These are phyloP conservation scores for Samsoniella hepiali DNA, from an alignment of 2,329 filamentous ascomycete genomes.

Conservation along the genomic window DNA sequence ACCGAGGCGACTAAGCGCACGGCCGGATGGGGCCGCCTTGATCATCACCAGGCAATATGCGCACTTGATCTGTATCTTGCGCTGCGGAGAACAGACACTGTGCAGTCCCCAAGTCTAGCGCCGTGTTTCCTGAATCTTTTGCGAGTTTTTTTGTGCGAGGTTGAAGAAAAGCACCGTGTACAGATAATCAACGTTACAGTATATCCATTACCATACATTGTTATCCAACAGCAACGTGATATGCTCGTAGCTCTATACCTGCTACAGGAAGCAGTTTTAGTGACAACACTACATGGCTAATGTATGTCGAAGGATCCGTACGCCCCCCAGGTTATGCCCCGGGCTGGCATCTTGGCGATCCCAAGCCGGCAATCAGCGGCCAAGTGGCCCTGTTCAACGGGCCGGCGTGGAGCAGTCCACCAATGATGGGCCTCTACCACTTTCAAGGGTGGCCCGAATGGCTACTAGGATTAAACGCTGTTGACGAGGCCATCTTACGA, in stretches of 20 bases:
- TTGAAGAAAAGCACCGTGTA: not conserved
- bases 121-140: not conserved
- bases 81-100: not conserved
- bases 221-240: not conserved
- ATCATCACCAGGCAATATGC: not conserved
- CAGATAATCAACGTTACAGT: slow-evolving; percentile 9
- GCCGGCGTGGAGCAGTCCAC: not conserved
- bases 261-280: not conserved
- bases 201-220: slow-evolving; percentile 2
- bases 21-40: not conserved
- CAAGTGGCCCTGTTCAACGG: not conserved
- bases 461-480: not conserved
- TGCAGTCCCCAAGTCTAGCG: not conserved
- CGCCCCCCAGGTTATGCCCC: not conserved
- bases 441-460: not conserved
- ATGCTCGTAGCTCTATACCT: too few species aligned
- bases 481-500: not conserved
- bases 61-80: not conserved
- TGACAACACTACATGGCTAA: too few species aligned
- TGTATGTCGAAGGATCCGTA: not conserved
- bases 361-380: not conserved
- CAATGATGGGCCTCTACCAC: not conserved
- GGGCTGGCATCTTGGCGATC: not conserved
- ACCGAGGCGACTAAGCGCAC: slow-evolving; percentile 6
- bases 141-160: not conserved